Evolutionary conservation across 805 yeast genomes (phyloP).

Genomic region (Candida khao-thaluensis): DNA sequence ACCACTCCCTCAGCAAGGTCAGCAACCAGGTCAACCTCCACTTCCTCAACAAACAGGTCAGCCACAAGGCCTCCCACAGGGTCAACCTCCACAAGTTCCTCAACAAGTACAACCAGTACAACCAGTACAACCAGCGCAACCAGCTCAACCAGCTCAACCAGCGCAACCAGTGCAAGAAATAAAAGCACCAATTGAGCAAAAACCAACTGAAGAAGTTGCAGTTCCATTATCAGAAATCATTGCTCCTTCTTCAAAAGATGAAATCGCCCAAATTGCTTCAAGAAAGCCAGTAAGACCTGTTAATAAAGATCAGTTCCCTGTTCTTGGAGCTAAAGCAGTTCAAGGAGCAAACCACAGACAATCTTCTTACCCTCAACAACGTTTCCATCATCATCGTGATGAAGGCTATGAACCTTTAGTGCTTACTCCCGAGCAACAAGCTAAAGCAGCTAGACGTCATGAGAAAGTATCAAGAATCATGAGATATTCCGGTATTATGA

Average conservation of each 20-base stretch:
- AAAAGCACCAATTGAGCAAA: background rate
- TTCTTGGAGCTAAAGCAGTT: constrained; percentile 49
- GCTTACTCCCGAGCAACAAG: constrained; percentile 71
- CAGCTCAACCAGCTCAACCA: constrained; percentile 1
- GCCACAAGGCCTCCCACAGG: constrained; percentile 13
- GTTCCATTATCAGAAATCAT: constrained; percentile 15
- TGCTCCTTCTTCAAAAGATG: constrained; percentile 12
- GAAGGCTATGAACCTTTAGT: constrained; percentile 30
- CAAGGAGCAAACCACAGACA: constrained; percentile 15
- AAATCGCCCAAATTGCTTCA: constrained; percentile 11
- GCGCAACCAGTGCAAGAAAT: constrained; percentile 1
- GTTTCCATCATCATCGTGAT: constrained; percentile 14
- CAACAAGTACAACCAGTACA: constrained; percentile 6
- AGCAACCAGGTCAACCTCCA: constrained; percentile 11
- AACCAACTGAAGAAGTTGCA: constrained; percentile 2
- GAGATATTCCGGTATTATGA: constrained; percentile 90
- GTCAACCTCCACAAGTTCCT: constrained; percentile 3
- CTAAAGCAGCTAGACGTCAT: constrained; percentile 63
- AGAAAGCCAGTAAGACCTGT: constrained; percentile 16
- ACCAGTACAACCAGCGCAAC: constrained; percentile 2
- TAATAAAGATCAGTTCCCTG: constrained; percentile 52
- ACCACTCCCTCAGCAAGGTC: constrained; percentile 13
- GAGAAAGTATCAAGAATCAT: constrained; percentile 73
- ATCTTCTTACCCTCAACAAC: constrained; percentile 20
- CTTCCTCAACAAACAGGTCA: constrained; percentile 13